Percentiles rank a stretch among this genome's conserved stretches.
Evolutionary conservation across 2,329 filamentous ascomycete species (phyloP).

Genomic region (Bipolaris sorokiniana): DNA sequence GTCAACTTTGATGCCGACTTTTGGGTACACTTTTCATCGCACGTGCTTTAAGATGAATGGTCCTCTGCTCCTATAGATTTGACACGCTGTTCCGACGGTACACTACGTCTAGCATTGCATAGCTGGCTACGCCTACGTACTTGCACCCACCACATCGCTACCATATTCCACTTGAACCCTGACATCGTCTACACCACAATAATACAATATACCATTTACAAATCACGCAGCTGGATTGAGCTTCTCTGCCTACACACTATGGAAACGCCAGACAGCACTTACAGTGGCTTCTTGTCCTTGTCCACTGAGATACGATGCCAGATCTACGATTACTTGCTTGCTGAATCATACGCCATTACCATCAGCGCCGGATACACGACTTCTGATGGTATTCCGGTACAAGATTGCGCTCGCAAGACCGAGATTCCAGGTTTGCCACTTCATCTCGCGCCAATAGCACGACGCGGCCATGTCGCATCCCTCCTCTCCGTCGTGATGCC

Average conservation of each 20-base stretch:
- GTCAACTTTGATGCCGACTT: neutral
- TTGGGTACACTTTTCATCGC: neutral
- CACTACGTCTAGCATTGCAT: neutral
- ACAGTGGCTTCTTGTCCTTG: slow-evolving; percentile 33
- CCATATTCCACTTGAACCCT: neutral
- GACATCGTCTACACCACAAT: neutral
- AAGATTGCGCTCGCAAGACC: slow-evolving; percentile 29
- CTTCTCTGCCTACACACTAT: neutral
- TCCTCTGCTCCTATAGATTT: slow-evolving; percentile 10
- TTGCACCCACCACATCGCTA: neutral
- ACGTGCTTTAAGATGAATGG: slow-evolving; percentile 1
- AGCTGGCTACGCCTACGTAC: neutral
- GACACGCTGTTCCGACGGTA: neutral
- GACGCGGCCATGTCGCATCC: slow-evolving; percentile 38
- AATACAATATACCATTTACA: neutral
- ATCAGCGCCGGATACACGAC: slow-evolving; percentile 48
- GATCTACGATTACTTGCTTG: slow-evolving; percentile 51
- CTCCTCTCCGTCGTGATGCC: slow-evolving; percentile 42
- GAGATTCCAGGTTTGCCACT: slow-evolving; percentile 48
- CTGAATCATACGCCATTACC: slow-evolving; percentile 46
- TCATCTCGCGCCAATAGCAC: slow-evolving; percentile 44
- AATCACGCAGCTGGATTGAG: neutral
- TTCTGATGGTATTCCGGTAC: slow-evolving; percentile 37
- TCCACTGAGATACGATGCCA: slow-evolving; percentile 52
- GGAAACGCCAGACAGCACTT: slow-evolving; percentile 3